phyloP scores from a whole-genome alignment of 768 basidiomycete species.

The Kwoniella mangroviensis region DNA sequence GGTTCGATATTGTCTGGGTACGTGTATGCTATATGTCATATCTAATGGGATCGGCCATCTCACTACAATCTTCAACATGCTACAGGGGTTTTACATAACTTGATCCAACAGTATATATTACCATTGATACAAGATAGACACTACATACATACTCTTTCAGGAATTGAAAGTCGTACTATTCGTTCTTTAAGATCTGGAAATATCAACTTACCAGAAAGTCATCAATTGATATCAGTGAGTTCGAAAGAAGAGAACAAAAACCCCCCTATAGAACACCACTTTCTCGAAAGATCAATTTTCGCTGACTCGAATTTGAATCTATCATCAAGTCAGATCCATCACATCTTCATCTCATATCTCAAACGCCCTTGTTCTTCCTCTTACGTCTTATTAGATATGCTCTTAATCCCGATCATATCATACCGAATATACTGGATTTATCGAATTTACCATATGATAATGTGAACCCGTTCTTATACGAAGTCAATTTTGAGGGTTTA shows the following conservation, averaged over 20 bases:
- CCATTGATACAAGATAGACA: slow-evolving; percentile 5
- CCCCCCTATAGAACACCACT: too few species aligned
- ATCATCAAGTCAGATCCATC: background rate
- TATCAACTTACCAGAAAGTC: background rate
- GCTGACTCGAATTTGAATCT: background rate
- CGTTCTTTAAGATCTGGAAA: background rate
- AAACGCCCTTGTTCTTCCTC: background rate
- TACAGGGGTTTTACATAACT: background rate
- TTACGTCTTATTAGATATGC: slow-evolving; percentile 9
- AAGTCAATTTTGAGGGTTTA: slow-evolving; percentile 4
- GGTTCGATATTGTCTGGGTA: slow-evolving; percentile 5
- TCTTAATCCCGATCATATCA: background rate
- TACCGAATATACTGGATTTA: slow-evolving; percentile 16
- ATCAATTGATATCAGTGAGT: background rate
- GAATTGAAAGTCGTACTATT: slow-evolving; percentile 6
- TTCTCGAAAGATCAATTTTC: background rate
- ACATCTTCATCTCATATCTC: background rate
- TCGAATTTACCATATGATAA: slow-evolving; percentile 7
- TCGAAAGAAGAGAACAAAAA: background rate
- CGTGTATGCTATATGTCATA: background rate
- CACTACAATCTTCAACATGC: too few species aligned
- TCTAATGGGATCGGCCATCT: too few species aligned
- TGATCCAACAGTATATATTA: background rate
- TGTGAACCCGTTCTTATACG: background rate
- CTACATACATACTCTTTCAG: slow-evolving; percentile 8